A percentile compares a stretch with the other conserved stretches of the same genome.
Conservation (phyloP, 1,139 yeast species). For the Kodamaea ohmeri region DNA sequence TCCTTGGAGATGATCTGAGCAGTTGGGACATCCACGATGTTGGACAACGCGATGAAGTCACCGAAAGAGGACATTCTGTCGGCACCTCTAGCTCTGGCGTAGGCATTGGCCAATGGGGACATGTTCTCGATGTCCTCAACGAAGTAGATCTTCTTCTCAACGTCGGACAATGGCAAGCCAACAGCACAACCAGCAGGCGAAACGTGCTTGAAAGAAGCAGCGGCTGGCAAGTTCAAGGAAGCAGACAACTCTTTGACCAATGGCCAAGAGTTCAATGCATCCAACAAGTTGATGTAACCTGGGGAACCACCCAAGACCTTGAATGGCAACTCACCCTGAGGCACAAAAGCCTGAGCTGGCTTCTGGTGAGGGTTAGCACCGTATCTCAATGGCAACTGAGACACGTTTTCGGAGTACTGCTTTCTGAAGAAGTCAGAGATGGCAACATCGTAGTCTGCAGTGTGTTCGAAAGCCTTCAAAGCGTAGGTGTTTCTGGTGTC, state of each 20-base stretch:
- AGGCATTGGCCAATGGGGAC: slow-evolving; percentile 95
- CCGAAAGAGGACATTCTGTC: slow-evolving; percentile 99
- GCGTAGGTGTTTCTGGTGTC: slow-evolving; percentile 82
- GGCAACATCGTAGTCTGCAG: slow-evolving; percentile 95
- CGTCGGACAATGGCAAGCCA: slow-evolving; percentile 85
- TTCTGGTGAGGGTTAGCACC: slow-evolving; percentile 99
- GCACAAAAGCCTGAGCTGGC: slow-evolving; percentile 95
- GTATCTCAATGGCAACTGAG: slow-evolving; percentile 92
- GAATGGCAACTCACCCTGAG: slow-evolving; percentile 86
- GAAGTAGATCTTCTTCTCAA: slow-evolving; percentile 92
- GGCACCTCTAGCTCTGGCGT: slow-evolving; percentile 99
- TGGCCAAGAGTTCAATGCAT: slow-evolving; percentile 98
- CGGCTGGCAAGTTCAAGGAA: slow-evolving; percentile 93
- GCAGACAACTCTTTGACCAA: slow-evolving; percentile 95
- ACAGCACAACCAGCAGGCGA: slow-evolving; percentile 99
- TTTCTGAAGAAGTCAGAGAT: slow-evolving; percentile 97
- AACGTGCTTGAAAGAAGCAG: slow-evolving; percentile 97
- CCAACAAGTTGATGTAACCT: slow-evolving; percentile 93
- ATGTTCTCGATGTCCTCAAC: slow-evolving; percentile 92
- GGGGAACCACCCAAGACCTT: slow-evolving; percentile 93
- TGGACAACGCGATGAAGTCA: slow-evolving; percentile 95
- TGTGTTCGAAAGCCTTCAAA: slow-evolving; percentile 95
- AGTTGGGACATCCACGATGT: slow-evolving; percentile 93
- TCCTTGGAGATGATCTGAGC: slow-evolving; percentile 96
- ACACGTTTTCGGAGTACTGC: slow-evolving; percentile 84